Evolutionary conservation across 2,329 filamentous ascomycete genomes (phyloP).

Genomic region (Didymella sp.): DNA sequence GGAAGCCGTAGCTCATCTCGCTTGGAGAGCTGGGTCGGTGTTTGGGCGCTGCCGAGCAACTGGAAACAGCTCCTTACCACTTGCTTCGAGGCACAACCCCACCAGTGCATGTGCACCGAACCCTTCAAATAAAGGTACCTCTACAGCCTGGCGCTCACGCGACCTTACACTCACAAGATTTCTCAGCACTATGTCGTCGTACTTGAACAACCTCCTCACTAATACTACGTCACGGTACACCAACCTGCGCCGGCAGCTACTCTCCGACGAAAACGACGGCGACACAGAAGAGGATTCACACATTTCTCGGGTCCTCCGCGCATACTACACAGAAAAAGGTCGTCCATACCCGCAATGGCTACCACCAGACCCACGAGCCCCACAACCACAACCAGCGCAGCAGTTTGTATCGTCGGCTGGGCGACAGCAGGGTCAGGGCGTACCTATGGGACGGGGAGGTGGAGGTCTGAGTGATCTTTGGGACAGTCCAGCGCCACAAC

Average conservation of each 20-base stretch:
- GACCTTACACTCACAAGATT: background rate
- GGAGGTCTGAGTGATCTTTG: conserved; percentile 67
- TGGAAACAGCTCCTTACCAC: conserved; percentile 16
- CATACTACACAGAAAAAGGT: conserved; percentile 90
- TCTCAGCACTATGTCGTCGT: conserved; percentile 63
- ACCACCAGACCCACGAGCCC: conserved; percentile 83
- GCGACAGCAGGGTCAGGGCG: conserved; percentile 40
- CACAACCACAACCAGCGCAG: conserved; percentile 56
- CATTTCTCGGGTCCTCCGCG: conserved; percentile 89
- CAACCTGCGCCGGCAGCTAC: conserved; percentile 68
- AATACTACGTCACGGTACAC: conserved; percentile 64
- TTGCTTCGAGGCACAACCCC: conserved; percentile 10
- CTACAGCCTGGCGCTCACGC: conserved; percentile 1
- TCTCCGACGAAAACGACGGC: conserved; percentile 65
- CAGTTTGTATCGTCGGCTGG: conserved; percentile 60
- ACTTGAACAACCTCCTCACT: conserved; percentile 76
- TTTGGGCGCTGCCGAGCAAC: conserved; percentile 11
- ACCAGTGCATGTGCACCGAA: conserved; percentile 8
- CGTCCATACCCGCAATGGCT: conserved; percentile 85
- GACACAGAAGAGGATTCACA: conserved; percentile 85
- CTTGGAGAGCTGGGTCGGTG: conserved; percentile 14
- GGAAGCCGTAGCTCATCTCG: conserved; percentile 12
- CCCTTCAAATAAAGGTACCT: conserved; percentile 6
- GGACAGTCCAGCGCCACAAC: conserved; percentile 55
- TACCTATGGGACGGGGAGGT: conserved; percentile 40